A percentile compares a stretch with the other conserved stretches of the same genome.
Evolutionary conservation across 192 early-diverging fungal species (phyloP).

Genomic region (Borealophlyctis nickersoniae): DNA sequence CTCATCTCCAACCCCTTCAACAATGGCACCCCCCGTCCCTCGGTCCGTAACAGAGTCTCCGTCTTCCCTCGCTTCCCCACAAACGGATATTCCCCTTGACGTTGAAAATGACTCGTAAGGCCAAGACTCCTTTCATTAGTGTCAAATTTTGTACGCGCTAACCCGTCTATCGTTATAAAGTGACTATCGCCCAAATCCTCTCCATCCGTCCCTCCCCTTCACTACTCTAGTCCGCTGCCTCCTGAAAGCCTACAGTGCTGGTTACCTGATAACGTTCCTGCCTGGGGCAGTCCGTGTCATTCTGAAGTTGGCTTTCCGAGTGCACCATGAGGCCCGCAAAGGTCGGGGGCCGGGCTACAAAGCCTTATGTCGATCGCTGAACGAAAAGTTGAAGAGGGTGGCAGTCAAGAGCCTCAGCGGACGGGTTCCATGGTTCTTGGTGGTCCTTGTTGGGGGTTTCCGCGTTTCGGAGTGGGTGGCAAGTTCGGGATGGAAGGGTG

Average conservation of each 20-base stretch:
- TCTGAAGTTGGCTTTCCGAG: background rate
- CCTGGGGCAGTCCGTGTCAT: background rate
- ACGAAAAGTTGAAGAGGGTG: background rate
- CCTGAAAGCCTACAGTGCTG: background rate
- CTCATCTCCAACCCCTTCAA: too few relatives aligned
- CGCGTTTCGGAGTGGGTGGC: constrained; percentile 19
- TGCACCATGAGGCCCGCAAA: background rate
- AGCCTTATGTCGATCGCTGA: background rate
- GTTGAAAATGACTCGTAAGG: too few relatives aligned
- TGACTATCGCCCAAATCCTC: background rate
- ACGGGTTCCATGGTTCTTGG: constrained; percentile 30
- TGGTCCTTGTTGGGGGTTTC: constrained; percentile 28
- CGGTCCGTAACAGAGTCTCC: too few relatives aligned
- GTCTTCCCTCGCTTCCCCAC: too few relatives aligned
- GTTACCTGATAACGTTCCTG: background rate
- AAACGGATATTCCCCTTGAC: too few relatives aligned
- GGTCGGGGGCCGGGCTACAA: background rate
- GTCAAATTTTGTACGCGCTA: too few relatives aligned
- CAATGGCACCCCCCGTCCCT: too few relatives aligned
- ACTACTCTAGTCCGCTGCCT: background rate
- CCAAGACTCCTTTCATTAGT: too few relatives aligned
- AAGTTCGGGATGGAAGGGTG: constrained; percentile 4
- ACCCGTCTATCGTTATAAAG: too few relatives aligned
- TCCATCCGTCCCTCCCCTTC: background rate
- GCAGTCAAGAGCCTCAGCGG: constrained; percentile 5